A percentile compares a stretch with the other conserved stretches of the same genome.
Evolutionary conservation across 1,284 basidiomycete species (phyloP).

Genomic region (Naganishia albida): DNA sequence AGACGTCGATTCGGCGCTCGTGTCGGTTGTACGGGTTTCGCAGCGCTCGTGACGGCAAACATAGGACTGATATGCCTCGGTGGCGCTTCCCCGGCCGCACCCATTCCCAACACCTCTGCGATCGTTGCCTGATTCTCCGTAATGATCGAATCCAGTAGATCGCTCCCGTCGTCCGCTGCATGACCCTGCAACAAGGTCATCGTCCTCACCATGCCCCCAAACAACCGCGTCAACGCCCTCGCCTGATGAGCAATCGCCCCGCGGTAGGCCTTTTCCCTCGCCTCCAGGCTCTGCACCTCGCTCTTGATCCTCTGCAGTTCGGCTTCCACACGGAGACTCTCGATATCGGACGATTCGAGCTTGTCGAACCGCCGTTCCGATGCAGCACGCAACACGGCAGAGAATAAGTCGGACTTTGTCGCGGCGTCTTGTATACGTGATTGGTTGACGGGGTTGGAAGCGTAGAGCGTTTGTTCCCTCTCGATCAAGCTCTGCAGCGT

Average conservation of each 20-base stretch:
- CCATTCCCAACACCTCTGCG: constrained; percentile 63
- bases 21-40: constrained; percentile 19
- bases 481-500: constrained; percentile 68
- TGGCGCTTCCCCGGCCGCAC: constrained; percentile 43
- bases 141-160: constrained; percentile 55
- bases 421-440: constrained; percentile 66
- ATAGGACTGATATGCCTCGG: constrained; percentile 31
- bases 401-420: constrained; percentile 77
- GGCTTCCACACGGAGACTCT: constrained; percentile 72
- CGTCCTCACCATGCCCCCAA: constrained; percentile 77
- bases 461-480: constrained; percentile 69
- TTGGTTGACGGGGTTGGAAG: constrained; percentile 64
- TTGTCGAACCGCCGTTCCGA: constrained; percentile 76
- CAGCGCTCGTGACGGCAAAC: constrained; percentile 23
- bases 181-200: constrained; percentile 72
- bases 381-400: constrained; percentile 75
- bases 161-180: constrained; percentile 51
- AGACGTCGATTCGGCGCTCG: constrained; percentile 16
- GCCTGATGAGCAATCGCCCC: constrained; percentile 68
- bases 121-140: constrained; percentile 53
- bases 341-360: constrained; percentile 70
- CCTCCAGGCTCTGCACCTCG: constrained; percentile 69
- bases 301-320: constrained; percentile 69
- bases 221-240: constrained; percentile 66
- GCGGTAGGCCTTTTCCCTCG: constrained; percentile 67